Conservation (phyloP, 2,329 filamentous ascomycete species). For the Ceratocystis lukuohia region DNA sequence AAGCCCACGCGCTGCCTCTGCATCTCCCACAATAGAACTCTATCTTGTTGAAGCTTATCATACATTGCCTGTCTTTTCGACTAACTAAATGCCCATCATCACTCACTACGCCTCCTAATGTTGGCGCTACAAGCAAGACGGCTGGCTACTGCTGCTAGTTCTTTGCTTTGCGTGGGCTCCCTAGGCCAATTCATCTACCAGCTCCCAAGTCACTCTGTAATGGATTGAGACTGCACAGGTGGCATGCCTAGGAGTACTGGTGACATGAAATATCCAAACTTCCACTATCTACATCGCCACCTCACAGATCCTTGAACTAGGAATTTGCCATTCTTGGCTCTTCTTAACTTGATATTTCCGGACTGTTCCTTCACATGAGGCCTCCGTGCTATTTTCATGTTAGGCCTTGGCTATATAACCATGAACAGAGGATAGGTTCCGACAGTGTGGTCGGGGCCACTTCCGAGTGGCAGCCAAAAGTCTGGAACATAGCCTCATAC, state of each 20-base stretch:
- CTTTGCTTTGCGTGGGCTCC: too few species aligned
- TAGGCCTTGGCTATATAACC: background rate
- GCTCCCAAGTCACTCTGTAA: too few species aligned
- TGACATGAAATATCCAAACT: background rate
- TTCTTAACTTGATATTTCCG: background rate
- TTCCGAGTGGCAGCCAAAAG: slow-evolving; percentile 1
- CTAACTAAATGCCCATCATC: too few species aligned
- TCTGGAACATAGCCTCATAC: background rate
- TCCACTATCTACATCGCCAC: background rate
- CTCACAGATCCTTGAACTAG: background rate
- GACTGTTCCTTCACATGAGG: background rate
- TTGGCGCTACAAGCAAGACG: too few species aligned
- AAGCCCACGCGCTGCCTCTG: too few species aligned
- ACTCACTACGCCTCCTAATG: too few species aligned
- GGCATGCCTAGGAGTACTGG: background rate
- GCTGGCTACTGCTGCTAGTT: too few species aligned
- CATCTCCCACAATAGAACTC: too few species aligned
- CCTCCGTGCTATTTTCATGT: background rate
- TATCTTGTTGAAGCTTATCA: too few species aligned
- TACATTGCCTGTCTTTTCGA: too few species aligned
- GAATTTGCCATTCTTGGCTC: background rate
- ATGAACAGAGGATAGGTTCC: background rate
- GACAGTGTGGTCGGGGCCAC: background rate
- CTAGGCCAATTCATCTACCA: too few species aligned
- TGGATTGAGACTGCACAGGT: background rate